Evolutionary conservation across 2,329 filamentous ascomycete species (phyloP), one percentile per base, ranked within the genome.

Genomic region (Aspergillus unguis): DNA sequence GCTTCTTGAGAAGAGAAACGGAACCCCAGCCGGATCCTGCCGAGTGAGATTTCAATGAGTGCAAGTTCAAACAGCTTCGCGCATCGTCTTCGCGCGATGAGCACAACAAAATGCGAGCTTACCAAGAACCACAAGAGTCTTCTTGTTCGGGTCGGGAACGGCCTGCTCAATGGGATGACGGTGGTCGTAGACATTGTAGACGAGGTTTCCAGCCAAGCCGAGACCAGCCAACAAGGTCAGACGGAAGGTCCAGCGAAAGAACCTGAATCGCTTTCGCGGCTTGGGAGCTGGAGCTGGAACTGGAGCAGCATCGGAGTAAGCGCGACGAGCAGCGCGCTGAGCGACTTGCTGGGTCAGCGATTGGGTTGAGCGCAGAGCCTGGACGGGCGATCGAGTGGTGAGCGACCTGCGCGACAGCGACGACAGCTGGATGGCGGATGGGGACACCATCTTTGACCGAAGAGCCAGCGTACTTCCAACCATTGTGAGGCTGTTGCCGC

Each of bases 61-160:
- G 40, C 25, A 27, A 38, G 11, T 44, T 9, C 29, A 38, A 35
- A 9, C 7, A 26, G 26, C n/a, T 26, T 32, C 23, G 32, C n/a
- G 44, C 17, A 23, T 25, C 26, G 40, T 47, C 36, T 11, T 38
- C 32, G 46, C 32, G 47, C 31, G 47, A 25, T 37, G 11, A 40
- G 23, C 9, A 26, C 3, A 28, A 28, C 23, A 28, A 11, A 38
- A 28, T 40, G 26, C 28, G 45, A 40, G 31, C 76, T 59, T 83
- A 96, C 94, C 94, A 51, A 99, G 83, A 62, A 99, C 85, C 43
- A 99, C 94, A 52, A 99, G 81, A 8, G 92, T 99, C 83, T 99
- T 99, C 87, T 97, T 99, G 65, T 70, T 80, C 51, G 92, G 88
- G 73, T 96, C 90, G 17, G 88, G 85, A 58, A 84, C 78, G 54